These are phyloP conservation scores for Quercus tomentella DNA, from an alignment of 331 rosid genomes.

Conservation along the genomic window DNA sequence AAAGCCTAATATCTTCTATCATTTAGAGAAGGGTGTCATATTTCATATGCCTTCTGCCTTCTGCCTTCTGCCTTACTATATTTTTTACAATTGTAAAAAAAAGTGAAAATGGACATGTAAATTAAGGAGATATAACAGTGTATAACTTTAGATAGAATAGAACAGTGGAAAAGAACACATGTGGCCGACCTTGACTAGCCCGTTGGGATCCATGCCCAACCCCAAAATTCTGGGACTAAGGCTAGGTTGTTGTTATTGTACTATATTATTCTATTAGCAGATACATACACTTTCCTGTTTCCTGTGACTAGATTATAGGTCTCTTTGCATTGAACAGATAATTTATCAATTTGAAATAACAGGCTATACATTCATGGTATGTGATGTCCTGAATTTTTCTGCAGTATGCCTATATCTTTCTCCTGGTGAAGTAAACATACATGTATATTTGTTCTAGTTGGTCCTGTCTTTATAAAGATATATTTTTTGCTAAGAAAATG, in stretches of 20 bases:
- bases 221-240: too few relatives aligned
- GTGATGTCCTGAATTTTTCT: constrained; percentile 7
- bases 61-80: neutral
- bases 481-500: neutral
- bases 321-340: neutral
- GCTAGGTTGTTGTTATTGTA: too few relatives aligned
- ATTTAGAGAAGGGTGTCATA: constrained; percentile 4
- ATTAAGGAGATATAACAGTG: too few relatives aligned
- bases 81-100: neutral
- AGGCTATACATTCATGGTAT: neutral
- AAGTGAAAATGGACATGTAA: too few relatives aligned
- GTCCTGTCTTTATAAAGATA: neutral
- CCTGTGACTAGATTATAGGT: too few relatives aligned
- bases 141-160: too few relatives aligned
- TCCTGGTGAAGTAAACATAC: neutral
- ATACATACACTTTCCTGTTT: neutral
- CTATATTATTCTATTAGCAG: neutral
- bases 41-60: neutral
- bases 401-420: neutral
- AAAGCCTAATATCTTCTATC: neutral
- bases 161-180: too few relatives aligned
- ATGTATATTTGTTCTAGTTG: neutral
- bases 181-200: too few relatives aligned
- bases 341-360: constrained; percentile 1
- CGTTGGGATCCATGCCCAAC: too few relatives aligned